Conservation (phyloP, 495 filamentous ascomycete species). For the Lasiosphaeris hirsuta region DNA sequence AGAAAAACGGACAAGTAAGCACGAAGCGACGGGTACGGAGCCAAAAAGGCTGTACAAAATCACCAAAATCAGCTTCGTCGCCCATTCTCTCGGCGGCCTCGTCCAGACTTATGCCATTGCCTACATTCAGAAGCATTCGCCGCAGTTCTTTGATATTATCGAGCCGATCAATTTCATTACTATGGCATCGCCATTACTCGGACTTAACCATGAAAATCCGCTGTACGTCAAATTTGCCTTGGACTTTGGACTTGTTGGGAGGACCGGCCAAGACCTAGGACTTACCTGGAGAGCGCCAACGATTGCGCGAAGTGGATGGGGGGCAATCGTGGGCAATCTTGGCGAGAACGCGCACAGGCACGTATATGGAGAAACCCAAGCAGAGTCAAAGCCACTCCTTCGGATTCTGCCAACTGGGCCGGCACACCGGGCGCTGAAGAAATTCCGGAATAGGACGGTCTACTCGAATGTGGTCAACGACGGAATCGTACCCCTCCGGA, state of each 20-base stretch:
- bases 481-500: conserved; percentile 91
- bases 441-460: conserved; percentile 85
- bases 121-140: conserved; percentile 95
- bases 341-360: conserved; percentile 62
- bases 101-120: conserved; percentile 94
- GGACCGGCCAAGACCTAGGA: conserved; percentile 91
- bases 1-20: conserved; percentile 43
- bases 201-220: conserved; percentile 95
- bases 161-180: conserved; percentile 89
- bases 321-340: conserved; percentile 74
- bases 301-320: conserved; percentile 80
- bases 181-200: conserved; percentile 86
- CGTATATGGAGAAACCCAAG: conserved; percentile 62
- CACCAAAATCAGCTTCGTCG: conserved; percentile 94
- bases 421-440: conserved; percentile 79
- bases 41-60: conserved; percentile 72
- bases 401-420: conserved; percentile 91
- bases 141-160: conserved; percentile 83
- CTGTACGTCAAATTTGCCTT: conserved; percentile 95
- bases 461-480: conserved; percentile 99
- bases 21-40: conserved; percentile 30
- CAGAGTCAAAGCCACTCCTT: conserved; percentile 82
- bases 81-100: conserved; percentile 86
- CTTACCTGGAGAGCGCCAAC: conserved; percentile 90
- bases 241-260: conserved; percentile 90